Evolutionary conservation across 2,329 filamentous ascomycete species (phyloP).

Genomic region (Biscogniauxia marginata): DNA sequence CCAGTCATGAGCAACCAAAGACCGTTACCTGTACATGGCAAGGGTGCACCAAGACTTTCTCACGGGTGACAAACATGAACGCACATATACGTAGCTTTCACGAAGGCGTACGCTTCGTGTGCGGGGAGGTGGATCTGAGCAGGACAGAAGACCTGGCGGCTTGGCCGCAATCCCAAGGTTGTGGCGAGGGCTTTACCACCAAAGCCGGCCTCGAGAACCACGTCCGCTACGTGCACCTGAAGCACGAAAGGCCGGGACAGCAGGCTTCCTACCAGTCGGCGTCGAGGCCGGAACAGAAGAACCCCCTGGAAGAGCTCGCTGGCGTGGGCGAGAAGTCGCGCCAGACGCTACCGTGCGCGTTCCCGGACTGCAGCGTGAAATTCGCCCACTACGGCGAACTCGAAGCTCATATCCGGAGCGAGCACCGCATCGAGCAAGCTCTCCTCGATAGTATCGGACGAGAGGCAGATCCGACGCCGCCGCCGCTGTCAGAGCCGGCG

Average conservation of each 20-base stretch:
- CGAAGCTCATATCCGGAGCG: slow-evolving; percentile 41
- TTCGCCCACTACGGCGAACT: slow-evolving; percentile 54
- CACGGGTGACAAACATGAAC: slow-evolving; percentile 78
- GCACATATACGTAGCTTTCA: slow-evolving; percentile 77
- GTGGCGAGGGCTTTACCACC: slow-evolving; percentile 71
- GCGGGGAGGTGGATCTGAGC: slow-evolving; percentile 65
- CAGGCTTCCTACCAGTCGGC: neutral
- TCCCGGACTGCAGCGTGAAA: slow-evolving; percentile 41
- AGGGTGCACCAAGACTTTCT: slow-evolving; percentile 75
- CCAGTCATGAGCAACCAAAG: slow-evolving; percentile 60
- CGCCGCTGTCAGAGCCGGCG: neutral
- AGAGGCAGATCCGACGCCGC: neutral
- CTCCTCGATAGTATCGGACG: slow-evolving; percentile 11
- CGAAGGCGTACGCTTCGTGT: slow-evolving; percentile 74
- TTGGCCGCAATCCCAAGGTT: slow-evolving; percentile 69
- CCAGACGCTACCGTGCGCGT: slow-evolving; percentile 43
- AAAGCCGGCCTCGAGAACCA: slow-evolving; percentile 83
- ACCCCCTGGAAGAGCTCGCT: slow-evolving; percentile 42
- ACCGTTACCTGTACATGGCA: slow-evolving; percentile 64
- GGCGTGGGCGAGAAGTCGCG: slow-evolving; percentile 41
- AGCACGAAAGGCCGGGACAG: slow-evolving; percentile 45
- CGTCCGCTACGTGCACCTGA: slow-evolving; percentile 76
- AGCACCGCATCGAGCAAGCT: slow-evolving; percentile 26
- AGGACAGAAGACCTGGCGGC: slow-evolving; percentile 54
- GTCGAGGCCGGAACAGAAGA: slow-evolving; percentile 16